A percentile compares a stretch with the other conserved stretches of the same genome.
phyloP scores from a whole-genome alignment of 23 red algal genomes.

The Gracilaria caudata region DNA sequence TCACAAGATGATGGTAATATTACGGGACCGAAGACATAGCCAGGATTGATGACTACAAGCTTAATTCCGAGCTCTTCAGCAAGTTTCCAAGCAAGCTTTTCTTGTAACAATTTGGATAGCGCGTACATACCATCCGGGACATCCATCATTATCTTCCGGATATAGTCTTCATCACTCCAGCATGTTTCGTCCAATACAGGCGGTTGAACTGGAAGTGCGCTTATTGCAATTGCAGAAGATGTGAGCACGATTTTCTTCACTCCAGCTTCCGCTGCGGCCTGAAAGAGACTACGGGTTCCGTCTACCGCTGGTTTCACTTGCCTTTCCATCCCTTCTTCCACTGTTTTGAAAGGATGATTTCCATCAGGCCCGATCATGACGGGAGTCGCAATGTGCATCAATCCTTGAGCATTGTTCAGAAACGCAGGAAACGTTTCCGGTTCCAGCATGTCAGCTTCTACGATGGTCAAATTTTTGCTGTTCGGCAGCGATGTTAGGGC shows the following conservation, averaged over 20 bases:
- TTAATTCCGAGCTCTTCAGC: constrained; percentile 26
- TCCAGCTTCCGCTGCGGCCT: constrained; percentile 32
- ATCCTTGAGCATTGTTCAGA: constrained; percentile 1
- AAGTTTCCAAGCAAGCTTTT: constrained; percentile 25
- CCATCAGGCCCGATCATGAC: constrained; percentile 13
- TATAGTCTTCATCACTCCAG: constrained; percentile 39
- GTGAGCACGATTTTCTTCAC: constrained; percentile 32
- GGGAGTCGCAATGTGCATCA: constrained; percentile 36
- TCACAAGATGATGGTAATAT: constrained; percentile 23
- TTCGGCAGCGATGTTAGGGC: constrained; percentile 7
- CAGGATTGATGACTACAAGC: constrained; percentile 46
- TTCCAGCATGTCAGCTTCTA: constrained; percentile 37
- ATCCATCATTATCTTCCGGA: background rate
- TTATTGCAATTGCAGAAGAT: constrained; percentile 40
- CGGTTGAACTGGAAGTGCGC: background rate
- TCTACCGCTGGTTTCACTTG: constrained; percentile 41
- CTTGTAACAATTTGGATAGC: constrained; percentile 32
- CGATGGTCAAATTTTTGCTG: constrained; percentile 15
- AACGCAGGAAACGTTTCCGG: constrained; percentile 32
- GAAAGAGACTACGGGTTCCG: constrained; percentile 22
- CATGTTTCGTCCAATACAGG: constrained; percentile 18
- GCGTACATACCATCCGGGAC: background rate
- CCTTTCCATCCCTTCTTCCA: constrained; percentile 32
- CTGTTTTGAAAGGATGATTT: constrained; percentile 2
- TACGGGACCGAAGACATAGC: constrained; percentile 18